Evolutionary conservation across 352 stramenopile genomes (phyloP).

Genomic region (Pythium diclinum): DNA sequence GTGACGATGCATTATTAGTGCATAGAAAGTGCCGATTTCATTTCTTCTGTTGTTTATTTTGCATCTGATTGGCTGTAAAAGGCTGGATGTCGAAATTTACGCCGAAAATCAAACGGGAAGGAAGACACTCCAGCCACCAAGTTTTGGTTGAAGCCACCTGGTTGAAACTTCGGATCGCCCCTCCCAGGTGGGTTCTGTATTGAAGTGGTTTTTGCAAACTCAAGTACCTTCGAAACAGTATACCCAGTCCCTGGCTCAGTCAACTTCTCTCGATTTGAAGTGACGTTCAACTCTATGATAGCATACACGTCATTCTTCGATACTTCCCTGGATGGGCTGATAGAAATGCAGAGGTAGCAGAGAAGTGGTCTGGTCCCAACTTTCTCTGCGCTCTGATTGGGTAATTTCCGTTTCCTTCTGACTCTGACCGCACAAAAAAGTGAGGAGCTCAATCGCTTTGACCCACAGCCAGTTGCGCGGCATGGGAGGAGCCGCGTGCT

Average conservation of each 20-base stretch:
- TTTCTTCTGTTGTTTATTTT: constrained; percentile 1
- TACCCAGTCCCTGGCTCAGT: constrained; percentile 13
- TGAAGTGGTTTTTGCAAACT: constrained; percentile 11
- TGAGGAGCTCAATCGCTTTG: background rate
- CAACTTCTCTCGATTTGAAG: no score
- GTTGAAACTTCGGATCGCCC: background rate
- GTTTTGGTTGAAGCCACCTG: constrained; percentile 12
- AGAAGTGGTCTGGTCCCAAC: constrained; percentile 20
- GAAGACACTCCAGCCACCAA: background rate
- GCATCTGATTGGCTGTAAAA: background rate
- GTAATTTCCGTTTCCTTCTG: constrained; percentile 18
- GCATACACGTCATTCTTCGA: background rate
- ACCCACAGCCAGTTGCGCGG: background rate
- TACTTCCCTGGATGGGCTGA: constrained; percentile 13
- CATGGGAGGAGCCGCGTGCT: background rate
- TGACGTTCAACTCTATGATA: background rate
- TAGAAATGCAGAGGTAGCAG: constrained; percentile 25
- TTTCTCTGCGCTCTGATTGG: constrained; percentile 17
- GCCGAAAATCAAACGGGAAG: background rate
- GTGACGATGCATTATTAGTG: background rate
- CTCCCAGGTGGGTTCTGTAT: background rate
- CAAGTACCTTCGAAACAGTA: constrained; percentile 22
- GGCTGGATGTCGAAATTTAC: background rate
- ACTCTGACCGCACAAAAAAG: constrained; percentile 15
- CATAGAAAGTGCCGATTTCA: background rate